phyloP scores from a whole-genome alignment of 345 rosid genomes.

The Brassica nigra region DNA sequence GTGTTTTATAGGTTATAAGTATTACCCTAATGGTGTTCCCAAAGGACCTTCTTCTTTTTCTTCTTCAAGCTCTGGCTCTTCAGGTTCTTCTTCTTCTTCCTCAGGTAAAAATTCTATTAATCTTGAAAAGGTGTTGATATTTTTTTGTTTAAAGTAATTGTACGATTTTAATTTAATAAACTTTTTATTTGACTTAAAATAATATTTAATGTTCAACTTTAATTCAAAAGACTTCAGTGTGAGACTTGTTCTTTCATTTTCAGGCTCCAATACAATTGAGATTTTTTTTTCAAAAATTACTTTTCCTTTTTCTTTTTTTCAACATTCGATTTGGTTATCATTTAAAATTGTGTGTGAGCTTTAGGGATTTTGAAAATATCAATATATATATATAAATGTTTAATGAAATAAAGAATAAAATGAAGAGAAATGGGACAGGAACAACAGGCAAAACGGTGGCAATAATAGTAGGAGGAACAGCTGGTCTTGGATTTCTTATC shows the following conservation, averaged over 20 bases:
- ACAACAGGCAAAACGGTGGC: slow-evolving; percentile 94
- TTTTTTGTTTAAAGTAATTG: background rate
- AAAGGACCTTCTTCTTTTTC: slow-evolving; percentile 51
- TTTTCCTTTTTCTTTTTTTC: background rate
- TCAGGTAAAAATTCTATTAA: slow-evolving; percentile 30
- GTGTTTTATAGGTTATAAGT: slow-evolving; percentile 78
- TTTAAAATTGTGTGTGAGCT: background rate
- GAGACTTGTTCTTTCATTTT: slow-evolving; percentile 31
- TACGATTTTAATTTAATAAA: background rate
- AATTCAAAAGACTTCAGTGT: slow-evolving; percentile 33
- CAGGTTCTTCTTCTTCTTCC: slow-evolving; percentile 33
- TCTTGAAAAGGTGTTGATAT: slow-evolving; percentile 1
- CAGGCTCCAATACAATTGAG: slow-evolving; percentile 25
- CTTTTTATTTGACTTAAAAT: slow-evolving; percentile 5
- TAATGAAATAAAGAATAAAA: background rate
- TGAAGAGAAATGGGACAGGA: slow-evolving; percentile 52
- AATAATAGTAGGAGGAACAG: slow-evolving; percentile 93
- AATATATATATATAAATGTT: background rate
- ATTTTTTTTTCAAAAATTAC: background rate
- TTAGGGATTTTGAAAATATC: background rate
- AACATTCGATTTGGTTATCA: background rate
- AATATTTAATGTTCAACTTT: slow-evolving; percentile 21
- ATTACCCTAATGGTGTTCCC: slow-evolving; percentile 86
- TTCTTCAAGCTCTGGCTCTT: slow-evolving; percentile 45
- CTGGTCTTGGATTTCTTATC: slow-evolving; percentile 83